Percentiles rank a stretch among this genome's conserved stretches.
phyloP scores from a whole-genome alignment of 1,284 basidiomycete species.

The Marasmius tenuissimus region DNA sequence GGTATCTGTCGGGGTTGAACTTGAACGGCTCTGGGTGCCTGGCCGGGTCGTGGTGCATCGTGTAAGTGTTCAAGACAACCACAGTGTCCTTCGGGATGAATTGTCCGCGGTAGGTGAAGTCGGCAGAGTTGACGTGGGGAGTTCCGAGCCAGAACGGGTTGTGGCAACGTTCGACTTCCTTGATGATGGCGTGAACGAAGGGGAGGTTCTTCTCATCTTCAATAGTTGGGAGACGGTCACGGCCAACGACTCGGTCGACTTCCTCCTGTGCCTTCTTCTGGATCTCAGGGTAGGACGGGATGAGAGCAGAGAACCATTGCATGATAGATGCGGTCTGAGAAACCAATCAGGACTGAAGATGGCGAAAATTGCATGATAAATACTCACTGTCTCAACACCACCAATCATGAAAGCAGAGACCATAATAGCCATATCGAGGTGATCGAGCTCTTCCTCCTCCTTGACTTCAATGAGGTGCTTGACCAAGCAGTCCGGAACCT shows the following conservation, averaged over 20 bases:
- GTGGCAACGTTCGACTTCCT: slow-evolving; percentile 34
- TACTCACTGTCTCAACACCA: slow-evolving; percentile 38
- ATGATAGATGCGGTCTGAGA: slow-evolving; percentile 32
- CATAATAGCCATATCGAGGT: slow-evolving; percentile 38
- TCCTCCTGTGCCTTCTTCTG: slow-evolving; percentile 31
- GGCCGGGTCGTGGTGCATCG: slow-evolving; percentile 36
- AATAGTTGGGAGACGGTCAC: slow-evolving; percentile 27
- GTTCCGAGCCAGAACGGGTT: slow-evolving; percentile 42
- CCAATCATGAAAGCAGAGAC: slow-evolving; percentile 39
- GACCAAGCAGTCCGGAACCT: slow-evolving; percentile 33
- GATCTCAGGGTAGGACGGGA: slow-evolving; percentile 29
- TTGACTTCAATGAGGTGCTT: slow-evolving; percentile 34
- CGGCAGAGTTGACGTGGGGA: slow-evolving; percentile 36
- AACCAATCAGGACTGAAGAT: background rate
- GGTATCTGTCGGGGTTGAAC: slow-evolving; percentile 29
- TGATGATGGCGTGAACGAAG: slow-evolving; percentile 35
- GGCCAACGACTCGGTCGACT: slow-evolving; percentile 35
- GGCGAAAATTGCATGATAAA: background rate
- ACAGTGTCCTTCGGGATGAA: slow-evolving; percentile 36
- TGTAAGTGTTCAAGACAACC: slow-evolving; percentile 36
- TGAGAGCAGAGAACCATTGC: slow-evolving; percentile 37
- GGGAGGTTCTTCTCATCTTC: slow-evolving; percentile 34
- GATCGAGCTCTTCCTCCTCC: slow-evolving; percentile 36
- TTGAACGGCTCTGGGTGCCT: slow-evolving; percentile 33
- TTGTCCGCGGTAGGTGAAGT: no score